Percentiles rank a stretch among this genome's conserved stretches.
phyloP scores from a whole-genome alignment of 345 rosid genomes.

The Diplotaxis tenuifolia region DNA sequence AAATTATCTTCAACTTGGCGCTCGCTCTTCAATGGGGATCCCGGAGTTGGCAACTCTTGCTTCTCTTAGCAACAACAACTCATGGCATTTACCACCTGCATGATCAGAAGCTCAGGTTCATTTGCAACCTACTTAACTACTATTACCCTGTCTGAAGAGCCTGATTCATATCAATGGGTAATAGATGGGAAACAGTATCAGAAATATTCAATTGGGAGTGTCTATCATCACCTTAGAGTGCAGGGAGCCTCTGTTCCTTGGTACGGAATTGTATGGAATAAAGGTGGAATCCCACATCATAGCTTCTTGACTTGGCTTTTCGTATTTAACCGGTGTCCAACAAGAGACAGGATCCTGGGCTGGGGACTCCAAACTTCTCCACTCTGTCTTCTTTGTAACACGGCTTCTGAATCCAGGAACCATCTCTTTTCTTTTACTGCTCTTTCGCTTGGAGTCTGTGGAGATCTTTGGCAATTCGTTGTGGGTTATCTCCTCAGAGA shows the following conservation, averaged over 20 bases:
- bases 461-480: neutral
- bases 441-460: neutral
- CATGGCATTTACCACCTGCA: neutral
- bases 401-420: neutral
- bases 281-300: neutral
- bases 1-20: neutral
- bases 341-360: neutral
- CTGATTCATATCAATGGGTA: too few species aligned
- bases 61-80: neutral
- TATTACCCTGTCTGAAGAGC: neutral
- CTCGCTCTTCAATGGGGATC: neutral
- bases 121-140: neutral
- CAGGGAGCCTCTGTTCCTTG: neutral
- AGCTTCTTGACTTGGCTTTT: neutral
- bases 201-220: neutral
- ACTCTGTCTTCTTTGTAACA: neutral
- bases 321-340: neutral
- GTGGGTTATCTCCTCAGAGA: neutral
- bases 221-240: neutral
- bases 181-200: too few species aligned
- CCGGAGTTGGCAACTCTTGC: neutral
- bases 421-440: neutral
- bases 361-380: neutral
- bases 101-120: neutral
- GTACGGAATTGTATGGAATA: neutral